phyloP scores from a whole-genome alignment of 2,329 filamentous ascomycete genomes.

The Mycosphaerella sp. region DNA sequence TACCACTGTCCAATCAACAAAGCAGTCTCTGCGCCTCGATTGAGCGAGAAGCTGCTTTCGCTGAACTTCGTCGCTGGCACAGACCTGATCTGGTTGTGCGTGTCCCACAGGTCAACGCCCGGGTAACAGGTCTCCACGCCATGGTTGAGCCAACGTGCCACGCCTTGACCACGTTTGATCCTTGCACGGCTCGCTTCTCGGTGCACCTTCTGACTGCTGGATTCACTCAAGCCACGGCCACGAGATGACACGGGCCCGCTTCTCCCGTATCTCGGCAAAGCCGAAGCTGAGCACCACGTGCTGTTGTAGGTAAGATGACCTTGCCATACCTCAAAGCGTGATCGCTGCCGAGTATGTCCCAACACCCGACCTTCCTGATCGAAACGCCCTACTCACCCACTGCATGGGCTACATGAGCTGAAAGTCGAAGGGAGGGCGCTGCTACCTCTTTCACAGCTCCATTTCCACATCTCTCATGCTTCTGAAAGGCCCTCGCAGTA shows the following conservation, averaged over 20 bases:
- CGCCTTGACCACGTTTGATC: neutral
- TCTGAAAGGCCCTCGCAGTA: constrained; percentile 11
- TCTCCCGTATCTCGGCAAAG: too few species aligned
- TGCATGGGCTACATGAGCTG: neutral
- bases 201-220: neutral
- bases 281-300: too few species aligned
- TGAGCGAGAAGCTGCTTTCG: neutral
- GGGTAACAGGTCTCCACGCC: neutral
- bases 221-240: neutral
- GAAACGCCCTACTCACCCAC: neutral
- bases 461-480: constrained; percentile 14
- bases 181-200: neutral
- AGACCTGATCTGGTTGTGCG: too few species aligned
- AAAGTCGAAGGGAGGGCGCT: neutral
- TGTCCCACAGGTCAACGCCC: too few species aligned
- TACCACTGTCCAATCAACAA: neutral
- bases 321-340: too few species aligned
- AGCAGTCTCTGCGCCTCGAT: too few species aligned
- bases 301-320: too few species aligned
- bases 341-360: too few species aligned
- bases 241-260: too few species aligned
- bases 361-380: too few species aligned
- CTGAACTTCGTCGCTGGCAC: neutral
- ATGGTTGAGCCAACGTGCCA: neutral
- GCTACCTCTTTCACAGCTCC: constrained; percentile 1